Evolutionary conservation across 2,329 filamentous ascomycete genomes (phyloP), one percentile per base, ranked within the genome.

Genomic region (Arthrobotrys conoides): DNA sequence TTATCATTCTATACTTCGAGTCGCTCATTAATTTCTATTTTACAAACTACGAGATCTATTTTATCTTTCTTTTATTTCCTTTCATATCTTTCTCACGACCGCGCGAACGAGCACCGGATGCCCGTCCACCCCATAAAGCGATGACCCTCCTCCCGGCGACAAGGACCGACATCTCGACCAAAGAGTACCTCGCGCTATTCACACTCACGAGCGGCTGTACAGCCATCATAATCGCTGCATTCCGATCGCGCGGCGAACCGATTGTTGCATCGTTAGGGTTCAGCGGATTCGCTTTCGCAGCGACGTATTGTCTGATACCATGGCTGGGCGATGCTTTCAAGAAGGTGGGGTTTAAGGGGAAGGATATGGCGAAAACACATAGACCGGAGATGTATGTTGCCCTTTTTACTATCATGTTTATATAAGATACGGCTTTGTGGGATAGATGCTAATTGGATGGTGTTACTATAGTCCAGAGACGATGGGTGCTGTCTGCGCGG

Each of bases 271-370:
- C 93, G 0, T 87, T 97, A 71, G 93, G 94, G 16, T 91, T 98
- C 82, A 96, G 93, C 83, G 89, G 91, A 22, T 87, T 97, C 81
- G 94, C 93, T 41, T 99, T 97, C 84, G 88, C 91, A 3, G 90
- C 91, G 59, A 90, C 90, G 78, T 98, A 93, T 84, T 90, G 92
- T 82, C 89, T 97, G 86, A 95, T 98, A 84, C 88, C 92, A 86
- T 98, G 95, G 95, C 91, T 97, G 5, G 95, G 95, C 0, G 91
- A 93, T 71, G 91, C 92, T 0, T 98, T 99, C 84, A 91, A 97
- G 84, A 90, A 89, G 81, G 93, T 93, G 44, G 96, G 95, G 16
- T 89, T 97, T 83, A 96, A 94, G 84, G 96, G 96, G 71, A 92
- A 89, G 82, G 96, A 99, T 84, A 88, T 97, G 87, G 91, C 92